Evolutionary conservation across 2,329 filamentous ascomycete species (phyloP).

Genomic region (Hypoxylon sp.): DNA sequence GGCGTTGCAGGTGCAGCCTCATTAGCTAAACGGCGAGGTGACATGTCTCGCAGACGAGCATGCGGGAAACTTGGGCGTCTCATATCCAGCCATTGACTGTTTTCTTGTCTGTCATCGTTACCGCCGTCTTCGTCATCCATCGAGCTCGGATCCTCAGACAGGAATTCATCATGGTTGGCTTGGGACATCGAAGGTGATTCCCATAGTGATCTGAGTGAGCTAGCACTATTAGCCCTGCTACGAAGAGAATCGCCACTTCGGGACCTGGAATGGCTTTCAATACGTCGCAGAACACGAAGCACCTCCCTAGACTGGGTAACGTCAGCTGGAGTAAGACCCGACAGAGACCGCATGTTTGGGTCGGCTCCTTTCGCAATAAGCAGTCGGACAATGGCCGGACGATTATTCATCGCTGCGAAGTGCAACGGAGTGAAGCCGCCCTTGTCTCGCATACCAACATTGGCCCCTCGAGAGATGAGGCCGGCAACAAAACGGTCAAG

Average conservation of each 20-base stretch:
- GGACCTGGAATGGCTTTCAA: conserved; percentile 70
- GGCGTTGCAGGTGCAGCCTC: conserved; percentile 60
- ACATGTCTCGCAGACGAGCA: conserved; percentile 37
- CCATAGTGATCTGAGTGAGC: conserved; percentile 73
- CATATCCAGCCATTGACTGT: conserved; percentile 51
- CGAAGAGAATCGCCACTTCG: conserved; percentile 69
- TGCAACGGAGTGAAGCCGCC: conserved; percentile 85
- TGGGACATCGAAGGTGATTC: conserved; percentile 57
- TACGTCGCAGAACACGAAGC: conserved; percentile 68
- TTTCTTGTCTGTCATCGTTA: conserved; percentile 54
- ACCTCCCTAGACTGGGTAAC: conserved; percentile 72
- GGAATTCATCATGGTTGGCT: conserved; percentile 48
- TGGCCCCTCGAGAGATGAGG: conserved; percentile 79
- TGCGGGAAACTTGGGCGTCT: conserved; percentile 44
- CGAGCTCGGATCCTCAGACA: conserved; percentile 54
- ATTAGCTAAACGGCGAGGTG: conserved; percentile 41
- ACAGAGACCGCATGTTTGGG: conserved; percentile 72
- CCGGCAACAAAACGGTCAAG: conserved; percentile 79
- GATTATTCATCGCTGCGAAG: conserved; percentile 79
- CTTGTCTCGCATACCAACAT: conserved; percentile 76
- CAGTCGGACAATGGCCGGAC: conserved; percentile 77
- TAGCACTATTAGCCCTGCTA: conserved; percentile 72
- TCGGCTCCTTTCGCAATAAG: conserved; percentile 79
- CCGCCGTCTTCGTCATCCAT: conserved; percentile 48
- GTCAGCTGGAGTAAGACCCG: conserved; percentile 75